Evolutionary conservation across 2,329 filamentous ascomycete genomes (phyloP).

Genomic region (Ophiostoma sp.): DNA sequence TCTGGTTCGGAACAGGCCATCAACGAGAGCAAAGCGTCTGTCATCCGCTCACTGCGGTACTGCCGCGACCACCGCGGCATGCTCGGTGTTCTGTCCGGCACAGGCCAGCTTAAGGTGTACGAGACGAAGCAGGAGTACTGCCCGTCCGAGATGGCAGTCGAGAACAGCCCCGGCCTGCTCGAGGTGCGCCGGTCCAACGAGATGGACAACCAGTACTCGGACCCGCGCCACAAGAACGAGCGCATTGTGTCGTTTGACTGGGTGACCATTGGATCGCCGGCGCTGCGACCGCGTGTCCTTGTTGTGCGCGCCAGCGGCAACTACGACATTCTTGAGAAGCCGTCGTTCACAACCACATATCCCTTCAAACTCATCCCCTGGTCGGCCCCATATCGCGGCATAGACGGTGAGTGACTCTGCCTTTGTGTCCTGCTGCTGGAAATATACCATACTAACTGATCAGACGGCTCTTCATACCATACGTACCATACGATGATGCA

Average conservation of each 20-base stretch:
- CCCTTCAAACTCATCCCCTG: slow-evolving; percentile 57
- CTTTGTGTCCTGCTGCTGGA: no score
- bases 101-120: slow-evolving; percentile 58
- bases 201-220: slow-evolving; percentile 54
- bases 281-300: slow-evolving; percentile 52
- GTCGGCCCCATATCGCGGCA: slow-evolving; percentile 52
- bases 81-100: slow-evolving; percentile 56
- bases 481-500: slow-evolving; percentile 50
- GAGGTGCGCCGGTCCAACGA: slow-evolving; percentile 56
- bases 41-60: slow-evolving; percentile 58
- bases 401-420: slow-evolving; percentile 34
- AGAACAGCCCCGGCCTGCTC: slow-evolving; percentile 53
- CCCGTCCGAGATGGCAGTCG: slow-evolving; percentile 37
- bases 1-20: slow-evolving; percentile 47
- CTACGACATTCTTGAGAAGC: slow-evolving; percentile 58
- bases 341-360: slow-evolving; percentile 53
- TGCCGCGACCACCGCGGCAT: slow-evolving; percentile 57
- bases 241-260: slow-evolving; percentile 64
- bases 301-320: slow-evolving; percentile 55
- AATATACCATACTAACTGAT: no score
- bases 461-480: slow-evolving; percentile 35
- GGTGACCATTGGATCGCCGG: slow-evolving; percentile 54
- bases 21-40: slow-evolving; percentile 52
- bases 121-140: slow-evolving; percentile 52
- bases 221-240: slow-evolving; percentile 49